Evolutionary conservation across 139 green algal genomes (phyloP).

Genomic region (Spirogloea muscicola): DNA sequence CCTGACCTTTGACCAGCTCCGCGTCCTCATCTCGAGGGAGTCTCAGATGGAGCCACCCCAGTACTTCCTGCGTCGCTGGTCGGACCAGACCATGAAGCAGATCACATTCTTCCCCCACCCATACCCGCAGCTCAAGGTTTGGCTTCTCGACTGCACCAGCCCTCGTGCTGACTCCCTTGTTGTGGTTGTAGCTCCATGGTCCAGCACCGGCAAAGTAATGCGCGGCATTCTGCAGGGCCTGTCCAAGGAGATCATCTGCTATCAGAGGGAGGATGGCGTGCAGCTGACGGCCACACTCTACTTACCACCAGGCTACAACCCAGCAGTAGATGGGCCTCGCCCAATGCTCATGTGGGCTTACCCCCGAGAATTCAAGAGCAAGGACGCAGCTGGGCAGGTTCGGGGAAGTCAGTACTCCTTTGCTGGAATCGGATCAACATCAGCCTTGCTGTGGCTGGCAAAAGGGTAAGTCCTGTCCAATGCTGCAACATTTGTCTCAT

Average conservation of each 20-base stretch:
- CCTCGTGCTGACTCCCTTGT: too few species aligned
- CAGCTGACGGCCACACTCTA: conserved; percentile 93
- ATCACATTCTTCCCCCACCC: conserved; percentile 93
- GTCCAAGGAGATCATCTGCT: conserved; percentile 83
- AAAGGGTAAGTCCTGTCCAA: conserved; percentile 27
- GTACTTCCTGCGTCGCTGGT: conserved; percentile 45
- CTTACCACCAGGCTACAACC: conserved; percentile 60
- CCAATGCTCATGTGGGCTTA: conserved; percentile 94
- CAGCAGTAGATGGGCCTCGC: conserved; percentile 70
- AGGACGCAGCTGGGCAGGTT: conserved; percentile 92
- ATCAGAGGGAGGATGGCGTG: conserved; percentile 86
- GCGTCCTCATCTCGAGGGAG: conserved; percentile 33
- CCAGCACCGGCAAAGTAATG: neutral
- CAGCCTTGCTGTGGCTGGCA: conserved; percentile 84
- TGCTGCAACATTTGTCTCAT: too few species aligned
- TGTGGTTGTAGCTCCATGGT: neutral
- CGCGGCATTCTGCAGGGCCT: conserved; percentile 79
- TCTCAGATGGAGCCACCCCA: conserved; percentile 47
- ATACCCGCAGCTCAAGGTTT: conserved; percentile 76
- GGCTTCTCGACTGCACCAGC: conserved; percentile 12
- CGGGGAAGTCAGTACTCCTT: conserved; percentile 81
- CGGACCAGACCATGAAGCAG: conserved; percentile 27
- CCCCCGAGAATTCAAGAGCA: conserved; percentile 63
- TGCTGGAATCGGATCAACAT: conserved; percentile 70
- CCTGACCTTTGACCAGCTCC: conserved; percentile 11